Percentiles rank a stretch among this genome's conserved stretches.
Conservation (phyloP, 129 eudicot genomes). For the Saussurea involucrata region DNA sequence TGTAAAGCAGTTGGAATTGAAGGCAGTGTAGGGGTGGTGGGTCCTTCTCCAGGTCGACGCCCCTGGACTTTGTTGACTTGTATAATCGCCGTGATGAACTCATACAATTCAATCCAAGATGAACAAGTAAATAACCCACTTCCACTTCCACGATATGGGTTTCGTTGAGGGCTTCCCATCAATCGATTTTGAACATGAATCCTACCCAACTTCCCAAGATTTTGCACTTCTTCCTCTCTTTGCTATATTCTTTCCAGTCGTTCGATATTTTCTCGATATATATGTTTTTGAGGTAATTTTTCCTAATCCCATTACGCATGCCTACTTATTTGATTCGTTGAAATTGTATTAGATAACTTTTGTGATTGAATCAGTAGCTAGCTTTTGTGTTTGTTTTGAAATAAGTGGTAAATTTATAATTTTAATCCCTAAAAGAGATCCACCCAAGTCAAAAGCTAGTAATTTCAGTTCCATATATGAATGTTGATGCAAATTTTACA, state of each 20-base stretch:
- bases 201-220: conserved; percentile 37
- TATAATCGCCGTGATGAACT: background rate
- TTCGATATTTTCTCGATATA: conserved; percentile 31
- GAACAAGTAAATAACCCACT: background rate
- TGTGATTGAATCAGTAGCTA: background rate
- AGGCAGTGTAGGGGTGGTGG: background rate
- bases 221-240: conserved; percentile 35
- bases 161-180: conserved; percentile 9
- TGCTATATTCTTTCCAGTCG: conserved; percentile 34
- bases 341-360: background rate
- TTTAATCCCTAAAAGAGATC: background rate
- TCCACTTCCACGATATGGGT: conserved; percentile 10
- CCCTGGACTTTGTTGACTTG: background rate
- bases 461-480: background rate
- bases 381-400: background rate
- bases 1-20: background rate
- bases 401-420: background rate
- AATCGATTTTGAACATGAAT: conserved; percentile 33
- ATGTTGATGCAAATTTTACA: background rate
- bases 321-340: background rate
- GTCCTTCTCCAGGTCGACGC: background rate
- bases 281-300: conserved; percentile 38
- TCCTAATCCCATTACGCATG: background rate
- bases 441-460: background rate
- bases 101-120: background rate